A percentile compares a stretch with the other conserved stretches of the same genome.
Conservation (phyloP, 1,284 basidiomycete species). For the Ustilago hordei region DNA sequence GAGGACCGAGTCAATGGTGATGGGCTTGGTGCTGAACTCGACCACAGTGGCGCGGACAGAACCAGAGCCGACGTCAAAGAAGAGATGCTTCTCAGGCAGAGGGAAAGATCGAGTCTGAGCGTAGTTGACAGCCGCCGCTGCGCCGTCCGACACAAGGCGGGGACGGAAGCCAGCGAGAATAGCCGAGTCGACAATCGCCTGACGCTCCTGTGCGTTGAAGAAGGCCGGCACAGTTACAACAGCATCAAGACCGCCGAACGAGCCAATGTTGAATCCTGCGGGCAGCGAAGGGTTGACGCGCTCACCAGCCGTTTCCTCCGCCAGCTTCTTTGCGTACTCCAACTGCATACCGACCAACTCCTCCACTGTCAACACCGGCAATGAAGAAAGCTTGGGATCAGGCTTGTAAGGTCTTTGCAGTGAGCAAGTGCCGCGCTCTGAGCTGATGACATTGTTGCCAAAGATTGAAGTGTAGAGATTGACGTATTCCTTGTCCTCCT, state of each 20-base stretch:
- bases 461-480: constrained; percentile 51
- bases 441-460: constrained; percentile 53
- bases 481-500: constrained; percentile 40
- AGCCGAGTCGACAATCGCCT: constrained; percentile 82
- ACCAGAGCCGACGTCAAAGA: constrained; percentile 93
- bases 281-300: constrained; percentile 55
- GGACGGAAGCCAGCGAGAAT: constrained; percentile 88
- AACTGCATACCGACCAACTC: constrained; percentile 96
- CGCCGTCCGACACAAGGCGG: constrained; percentile 90
- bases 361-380: constrained; percentile 74
- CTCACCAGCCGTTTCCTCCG: constrained; percentile 78
- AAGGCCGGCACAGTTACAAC: constrained; percentile 68
- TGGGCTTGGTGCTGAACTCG: constrained; percentile 74
- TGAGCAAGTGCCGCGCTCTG: constrained; percentile 54
- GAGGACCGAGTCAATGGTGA: constrained; percentile 63
- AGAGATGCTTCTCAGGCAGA: constrained; percentile 81
- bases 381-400: constrained; percentile 38
- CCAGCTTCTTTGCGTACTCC: constrained; percentile 87
- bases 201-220: constrained; percentile 79
- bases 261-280: constrained; percentile 55
- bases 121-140: constrained; percentile 74
- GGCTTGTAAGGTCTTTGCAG: constrained; percentile 46
- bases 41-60: constrained; percentile 88
- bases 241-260: constrained; percentile 65
- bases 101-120: constrained; percentile 91